Base-by-base conservation (phyloP, 805 yeast genomes). In the Kodamaea hsintzibuensis region DNA sequence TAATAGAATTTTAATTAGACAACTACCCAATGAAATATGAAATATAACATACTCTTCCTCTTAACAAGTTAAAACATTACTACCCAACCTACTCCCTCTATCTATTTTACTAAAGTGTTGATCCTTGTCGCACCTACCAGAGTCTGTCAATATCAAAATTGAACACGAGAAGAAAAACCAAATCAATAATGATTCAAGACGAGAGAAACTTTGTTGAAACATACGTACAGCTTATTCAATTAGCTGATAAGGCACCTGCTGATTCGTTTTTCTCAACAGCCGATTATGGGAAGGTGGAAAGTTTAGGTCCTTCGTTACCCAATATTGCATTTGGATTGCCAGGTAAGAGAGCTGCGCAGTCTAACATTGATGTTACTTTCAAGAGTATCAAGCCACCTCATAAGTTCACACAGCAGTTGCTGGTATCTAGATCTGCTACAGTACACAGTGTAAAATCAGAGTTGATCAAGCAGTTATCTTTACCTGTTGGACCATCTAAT, bases 331-430 rank as follows among this genome's bases (percentile, higher is more conserved):
- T 54, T 30, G 60, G 62, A 0, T 76, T 69, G 60, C 79, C 73
- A 60, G 51, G 47, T 5, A 18, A 45, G 19, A 25, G 16, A 7
- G 48, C 43, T 16, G 37, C 14, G 13, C 45, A 30, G 12, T 56
- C 55, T 42, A 39, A 35, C 37, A 52, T 57, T 47, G 62, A 59
- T 18, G 60, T 78, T 49, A 58, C 64, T 17, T 76, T 89, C 64
- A 86, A 86, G 67, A 86, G 92, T 30, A 80, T 90, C 52, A 83
- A 85, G 61, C 82, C 86, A 3, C 96, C 96, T 5, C 69, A 59
- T 63, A 88, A 85, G 63, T 87, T 89, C 67, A 66, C 71, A 39
- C 56, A 64, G 4, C 66, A 56, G 39, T 58, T 76, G 52, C 61
- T 49, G 52, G 72, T 63, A 37, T 57, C 63, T 3, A 60, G 33